Base-by-base conservation (phyloP, 2,329 filamentous ascomycete species). In the Fusarium cyanostomum region DNA sequence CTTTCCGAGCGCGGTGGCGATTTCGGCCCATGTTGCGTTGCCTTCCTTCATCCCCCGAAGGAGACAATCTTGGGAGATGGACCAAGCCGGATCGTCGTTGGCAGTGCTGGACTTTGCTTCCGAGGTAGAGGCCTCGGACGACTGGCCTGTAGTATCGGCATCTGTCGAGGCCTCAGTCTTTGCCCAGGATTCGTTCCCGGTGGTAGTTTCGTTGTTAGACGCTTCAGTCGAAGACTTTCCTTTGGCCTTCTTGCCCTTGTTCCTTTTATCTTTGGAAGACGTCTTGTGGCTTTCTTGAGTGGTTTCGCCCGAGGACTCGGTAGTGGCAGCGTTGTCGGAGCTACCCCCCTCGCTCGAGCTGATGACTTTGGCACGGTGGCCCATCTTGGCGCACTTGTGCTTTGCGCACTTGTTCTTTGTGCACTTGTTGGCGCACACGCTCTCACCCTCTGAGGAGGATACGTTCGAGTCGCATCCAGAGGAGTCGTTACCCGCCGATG, bases 31-130 rank as follows among this genome's bases (percentile, higher is more conserved):
- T 3, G 71, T 63, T 8, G 70, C 52, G 1, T 61, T 59, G 1
- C 66, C 66, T 27, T 71, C 69, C 52, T 77, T 79, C 74, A 79
- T 75, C 33, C 71, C 69, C 3, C 69, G 55, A 7, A 79, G 71
- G 5, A 75, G 59, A 10, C 62, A 58, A 45, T 79, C 76, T 24
- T 79, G 72, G 1, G 77, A 78, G 8, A 73, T 45, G 9, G 73
- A 69, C 77, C 77, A 78, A 5, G 27, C 56, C 5, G 52, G 48
- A n/a, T 60, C 48, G 12, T 53, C 43, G 4, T 43, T 51, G 9
- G 15, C 16, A 9, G 8, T 24, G 37, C 34, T 46, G 18, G 51
- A 41, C n/a, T 35, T 28, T 12, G 12, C 44, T 13, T 58, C 45
- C 12, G 53, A 34, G 7, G 27, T 13, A 10, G 42, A 48, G 15